Evolutionary conservation across 2,329 filamentous ascomycete species (phyloP).

Genomic region (Arthrobotrys conoides): DNA sequence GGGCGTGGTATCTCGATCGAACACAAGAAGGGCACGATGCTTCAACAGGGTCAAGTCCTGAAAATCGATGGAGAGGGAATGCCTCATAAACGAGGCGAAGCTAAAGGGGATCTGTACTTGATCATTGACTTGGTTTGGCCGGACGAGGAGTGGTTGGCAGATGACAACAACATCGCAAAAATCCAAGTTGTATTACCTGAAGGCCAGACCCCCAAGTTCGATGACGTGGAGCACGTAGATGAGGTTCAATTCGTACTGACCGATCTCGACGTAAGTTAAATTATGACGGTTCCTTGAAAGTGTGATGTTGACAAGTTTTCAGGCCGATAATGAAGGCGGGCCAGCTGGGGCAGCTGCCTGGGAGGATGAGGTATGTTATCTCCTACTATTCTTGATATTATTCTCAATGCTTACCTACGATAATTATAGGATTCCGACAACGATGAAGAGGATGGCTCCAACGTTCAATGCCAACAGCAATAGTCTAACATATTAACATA

Average conservation of each 20-base stretch:
- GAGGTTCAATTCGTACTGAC: conserved; percentile 89
- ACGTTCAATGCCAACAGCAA: conserved; percentile 81
- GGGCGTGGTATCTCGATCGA: conserved; percentile 88
- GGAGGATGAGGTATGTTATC: conserved; percentile 68
- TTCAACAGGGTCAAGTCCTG: conserved; percentile 86
- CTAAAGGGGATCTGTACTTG: conserved; percentile 88
- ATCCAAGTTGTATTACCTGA: conserved; percentile 82
- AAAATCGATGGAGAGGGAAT: conserved; percentile 93
- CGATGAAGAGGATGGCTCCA: conserved; percentile 73
- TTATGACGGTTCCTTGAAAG: not conserved
- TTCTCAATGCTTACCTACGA: conserved; percentile 71
- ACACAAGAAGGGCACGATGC: conserved; percentile 83
- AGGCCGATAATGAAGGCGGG: conserved; percentile 69
- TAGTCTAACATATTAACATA: conserved; percentile 67
- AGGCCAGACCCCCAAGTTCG: conserved; percentile 73
- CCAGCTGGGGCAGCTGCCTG: conserved; percentile 68
- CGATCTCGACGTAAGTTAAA: conserved; percentile 78
- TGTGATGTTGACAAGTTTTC: conserved; percentile 29
- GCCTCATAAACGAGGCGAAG: conserved; percentile 88
- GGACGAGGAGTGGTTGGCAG: conserved; percentile 82
- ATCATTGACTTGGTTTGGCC: conserved; percentile 90
- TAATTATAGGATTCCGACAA: conserved; percentile 79
- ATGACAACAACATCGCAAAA: conserved; percentile 77
- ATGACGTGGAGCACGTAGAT: conserved; percentile 79
- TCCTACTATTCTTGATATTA: conserved; percentile 43